These are phyloP conservation scores for Phoma sp. DNA, from an alignment of 2,329 filamentous ascomycete species.

Conservation along the genomic window DNA sequence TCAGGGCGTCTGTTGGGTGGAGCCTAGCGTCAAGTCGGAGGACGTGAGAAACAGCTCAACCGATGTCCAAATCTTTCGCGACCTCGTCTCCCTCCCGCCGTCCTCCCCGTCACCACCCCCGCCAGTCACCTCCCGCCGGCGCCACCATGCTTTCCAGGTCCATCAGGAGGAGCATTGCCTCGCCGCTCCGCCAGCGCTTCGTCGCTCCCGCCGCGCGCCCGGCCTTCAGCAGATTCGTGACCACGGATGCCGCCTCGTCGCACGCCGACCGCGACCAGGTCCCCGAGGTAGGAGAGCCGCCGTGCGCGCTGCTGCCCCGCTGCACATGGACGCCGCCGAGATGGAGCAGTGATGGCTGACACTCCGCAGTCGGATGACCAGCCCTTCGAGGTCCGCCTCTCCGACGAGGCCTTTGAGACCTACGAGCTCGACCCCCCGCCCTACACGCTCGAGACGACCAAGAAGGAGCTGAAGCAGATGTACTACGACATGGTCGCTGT, in stretches of 20 bases:
- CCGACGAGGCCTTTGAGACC: slow-evolving; percentile 98
- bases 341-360: slow-evolving; percentile 27
- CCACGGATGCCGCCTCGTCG: slow-evolving; percentile 91
- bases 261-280: slow-evolving; percentile 81
- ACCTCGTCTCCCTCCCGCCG: slow-evolving; percentile 11
- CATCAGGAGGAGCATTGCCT: slow-evolving; percentile 49
- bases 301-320: not conserved
- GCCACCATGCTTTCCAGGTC: slow-evolving; percentile 50
- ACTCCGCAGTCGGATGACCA: slow-evolving; percentile 82
- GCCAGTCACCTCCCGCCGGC: slow-evolving; percentile 23
- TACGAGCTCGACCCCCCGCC: slow-evolving; percentile 97
- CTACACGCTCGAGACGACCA: slow-evolving; percentile 91
- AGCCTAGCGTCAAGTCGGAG: slow-evolving; percentile 1
- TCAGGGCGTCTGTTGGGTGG: slow-evolving; percentile 10
- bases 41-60: slow-evolving; percentile 15
- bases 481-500: slow-evolving; percentile 97
- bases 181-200: slow-evolving; percentile 49
- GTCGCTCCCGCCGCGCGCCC: slow-evolving; percentile 42
- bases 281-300: slow-evolving; percentile 62
- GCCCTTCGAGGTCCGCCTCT: slow-evolving; percentile 88
- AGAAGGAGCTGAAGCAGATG: slow-evolving; percentile 98
- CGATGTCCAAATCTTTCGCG: slow-evolving; percentile 10
- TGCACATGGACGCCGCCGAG: not conserved
- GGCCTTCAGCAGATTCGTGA: slow-evolving; percentile 71
- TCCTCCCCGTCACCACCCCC: slow-evolving; percentile 27